Conservation (phyloP, 1,284 basidiomycete genomes). For the Phylloboletellus chloephorus region DNA sequence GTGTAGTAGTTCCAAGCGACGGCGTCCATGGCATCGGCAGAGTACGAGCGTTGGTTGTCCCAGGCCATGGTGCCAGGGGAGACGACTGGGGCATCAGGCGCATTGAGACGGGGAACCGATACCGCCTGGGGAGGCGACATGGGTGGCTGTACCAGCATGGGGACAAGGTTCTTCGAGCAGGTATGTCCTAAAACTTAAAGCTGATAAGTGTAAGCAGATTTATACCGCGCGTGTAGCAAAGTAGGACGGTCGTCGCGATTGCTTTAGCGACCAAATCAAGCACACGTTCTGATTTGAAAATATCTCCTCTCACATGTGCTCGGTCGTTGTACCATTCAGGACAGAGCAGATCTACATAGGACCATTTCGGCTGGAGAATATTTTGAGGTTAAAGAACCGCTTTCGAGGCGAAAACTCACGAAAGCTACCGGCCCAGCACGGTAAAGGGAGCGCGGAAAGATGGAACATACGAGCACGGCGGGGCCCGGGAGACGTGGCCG, state of each 20-base stretch:
- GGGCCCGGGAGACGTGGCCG: conserved; percentile 21
- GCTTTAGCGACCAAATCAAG: conserved; percentile 33
- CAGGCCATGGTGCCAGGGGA: conserved; percentile 39
- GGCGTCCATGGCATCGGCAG: conserved; percentile 36
- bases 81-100: conserved; percentile 50
- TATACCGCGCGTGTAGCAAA: conserved; percentile 30
- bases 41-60: conserved; percentile 41
- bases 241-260: conserved; percentile 23
- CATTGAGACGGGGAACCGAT: conserved; percentile 52
- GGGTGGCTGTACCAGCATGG: conserved; percentile 13
- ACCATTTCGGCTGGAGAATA: conserved; percentile 22
- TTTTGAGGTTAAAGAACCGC: conserved; percentile 16
- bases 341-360: conserved; percentile 26
- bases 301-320: conserved; percentile 31
- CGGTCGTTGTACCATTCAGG: conserved; percentile 27
- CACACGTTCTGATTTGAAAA: conserved; percentile 32
- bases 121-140: conserved; percentile 37
- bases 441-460: conserved; percentile 12
- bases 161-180: conserved; percentile 8
- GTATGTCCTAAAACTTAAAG: conserved; percentile 19
- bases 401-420: conserved; percentile 17
- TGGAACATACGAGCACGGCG: conserved; percentile 23
- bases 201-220: conserved; percentile 25
- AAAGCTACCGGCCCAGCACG: too few species aligned
- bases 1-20: conserved; percentile 44